Base-by-base conservation (phyloP, 345 rosid species). In the Sisymbrium altissimum region DNA sequence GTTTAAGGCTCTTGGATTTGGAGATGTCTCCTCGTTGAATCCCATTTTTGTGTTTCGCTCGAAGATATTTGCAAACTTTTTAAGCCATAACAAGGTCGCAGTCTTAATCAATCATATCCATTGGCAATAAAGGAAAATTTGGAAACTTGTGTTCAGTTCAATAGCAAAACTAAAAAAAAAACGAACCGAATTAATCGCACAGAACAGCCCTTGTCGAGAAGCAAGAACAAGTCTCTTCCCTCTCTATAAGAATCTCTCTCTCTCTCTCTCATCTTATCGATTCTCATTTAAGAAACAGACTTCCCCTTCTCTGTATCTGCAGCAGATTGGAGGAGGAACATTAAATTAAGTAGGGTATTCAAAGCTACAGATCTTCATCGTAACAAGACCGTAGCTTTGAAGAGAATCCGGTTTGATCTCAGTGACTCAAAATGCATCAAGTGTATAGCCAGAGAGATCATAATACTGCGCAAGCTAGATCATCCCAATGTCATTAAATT, bases 311-410 rank as follows among this genome's bases (percentile, higher is more conserved):
- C 21, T 75, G 56, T 60, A 14, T 59, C 38, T 67, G 45, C 17
- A 83, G 85, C 92, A 91, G 98, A 91, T 94, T 82, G 98, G 98
- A 9, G 89, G 89, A 82, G 98, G 96, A 85, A 93, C 96, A 43
- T 91, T 89, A n/a, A n/a, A n/a, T n/a, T n/a, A 58, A 94, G 97
- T 65, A 89, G 79, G 46, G 98, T 94, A 58, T 94, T 84, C 82
- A 88, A 83, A 85, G 96, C 95, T 6, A 86, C 84, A 23, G 98
- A 94, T 78, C 68, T 88, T 44, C 35, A 80, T 73, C 62, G 78
- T 18, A 66, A 85, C 77, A 91, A 88, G 77, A 73, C 88, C 9
- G 97, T 94, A 39, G 97, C 98, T 33, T 73, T 94, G 56, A 94
- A 94, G 72, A 86, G 78, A 71, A 90, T 94, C 25, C 78, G 89